phyloP scores from a whole-genome alignment of 2,329 filamentous ascomycete genomes.

The Aspergillus sergii region DNA sequence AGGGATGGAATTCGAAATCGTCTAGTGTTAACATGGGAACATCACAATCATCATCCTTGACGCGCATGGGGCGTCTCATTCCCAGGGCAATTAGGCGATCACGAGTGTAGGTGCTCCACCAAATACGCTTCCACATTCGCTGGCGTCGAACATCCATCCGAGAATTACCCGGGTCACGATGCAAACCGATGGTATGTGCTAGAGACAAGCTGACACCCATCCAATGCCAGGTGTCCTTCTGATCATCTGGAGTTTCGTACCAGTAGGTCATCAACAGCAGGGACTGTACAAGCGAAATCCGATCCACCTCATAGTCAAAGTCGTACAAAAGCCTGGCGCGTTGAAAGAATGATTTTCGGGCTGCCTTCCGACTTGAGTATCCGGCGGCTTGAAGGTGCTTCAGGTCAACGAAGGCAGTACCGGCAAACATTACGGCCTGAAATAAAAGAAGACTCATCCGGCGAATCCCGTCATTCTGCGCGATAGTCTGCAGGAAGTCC shows the following conservation, averaged over 20 bases:
- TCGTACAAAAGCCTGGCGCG: slow-evolving; percentile 90
- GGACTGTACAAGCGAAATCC: slow-evolving; percentile 84
- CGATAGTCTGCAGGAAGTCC: slow-evolving; percentile 61
- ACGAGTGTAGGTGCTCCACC: slow-evolving; percentile 97
- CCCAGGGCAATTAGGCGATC: slow-evolving; percentile 90
- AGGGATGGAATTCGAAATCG: slow-evolving; percentile 77
- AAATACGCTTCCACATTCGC: slow-evolving; percentile 90
- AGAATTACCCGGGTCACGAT: slow-evolving; percentile 80
- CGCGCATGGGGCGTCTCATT: slow-evolving; percentile 88
- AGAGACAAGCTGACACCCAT: slow-evolving; percentile 94
- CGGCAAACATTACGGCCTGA: slow-evolving; percentile 93
- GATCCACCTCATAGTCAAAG: slow-evolving; percentile 91
- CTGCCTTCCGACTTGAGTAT: slow-evolving; percentile 75
- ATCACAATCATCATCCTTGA: slow-evolving; percentile 91
- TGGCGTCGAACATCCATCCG: slow-evolving; percentile 74
- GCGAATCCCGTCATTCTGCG: slow-evolving; percentile 67
- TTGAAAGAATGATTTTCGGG: slow-evolving; percentile 85
- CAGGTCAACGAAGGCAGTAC: slow-evolving; percentile 84
- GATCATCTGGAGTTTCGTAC: slow-evolving; percentile 95
- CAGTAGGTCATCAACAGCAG: slow-evolving; percentile 93
- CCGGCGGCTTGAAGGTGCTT: slow-evolving; percentile 74
- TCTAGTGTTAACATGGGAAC: slow-evolving; percentile 83
- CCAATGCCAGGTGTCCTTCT: slow-evolving; percentile 99
- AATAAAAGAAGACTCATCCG: slow-evolving; percentile 84
- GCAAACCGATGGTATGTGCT: slow-evolving; percentile 89